These are phyloP conservation scores for Coniophora puteana DNA, from an alignment of 1,284 basidiomycete genomes.

Conservation along the genomic window DNA sequence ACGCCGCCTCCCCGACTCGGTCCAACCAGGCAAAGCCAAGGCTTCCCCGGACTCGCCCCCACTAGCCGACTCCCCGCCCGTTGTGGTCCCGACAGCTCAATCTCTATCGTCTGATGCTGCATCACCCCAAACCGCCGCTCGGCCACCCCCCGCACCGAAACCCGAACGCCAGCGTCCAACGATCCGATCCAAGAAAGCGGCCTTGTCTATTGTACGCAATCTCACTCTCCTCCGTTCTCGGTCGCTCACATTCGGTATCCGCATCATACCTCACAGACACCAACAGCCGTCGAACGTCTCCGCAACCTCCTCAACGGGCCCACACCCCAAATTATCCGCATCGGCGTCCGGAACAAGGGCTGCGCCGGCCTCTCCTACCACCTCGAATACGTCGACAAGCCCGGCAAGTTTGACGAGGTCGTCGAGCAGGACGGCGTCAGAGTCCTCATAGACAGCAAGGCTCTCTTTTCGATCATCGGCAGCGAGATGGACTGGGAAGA, in stretches of 20 bases:
- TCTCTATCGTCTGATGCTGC: constrained; percentile 54
- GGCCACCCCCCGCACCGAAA: constrained; percentile 65
- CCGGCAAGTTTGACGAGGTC: constrained; percentile 95
- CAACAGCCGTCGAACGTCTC: constrained; percentile 74
- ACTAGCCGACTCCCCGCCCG: constrained; percentile 46
- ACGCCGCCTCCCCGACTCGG: constrained; percentile 15
- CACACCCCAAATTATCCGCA: constrained; percentile 89
- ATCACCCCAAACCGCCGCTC: constrained; percentile 66
- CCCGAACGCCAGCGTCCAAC: constrained; percentile 60
- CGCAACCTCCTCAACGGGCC: constrained; percentile 70
- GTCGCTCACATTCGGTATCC: too few species aligned
- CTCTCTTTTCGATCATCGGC: constrained; percentile 97
- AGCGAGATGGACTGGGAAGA: constrained; percentile 99
- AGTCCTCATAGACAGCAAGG: constrained; percentile 96
- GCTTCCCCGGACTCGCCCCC: constrained; percentile 18
- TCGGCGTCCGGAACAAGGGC: constrained; percentile 97
- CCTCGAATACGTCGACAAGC: constrained; percentile 91
- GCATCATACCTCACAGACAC: constrained; percentile 57
- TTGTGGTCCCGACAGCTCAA: constrained; percentile 44
- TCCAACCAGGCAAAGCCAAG: constrained; percentile 17
- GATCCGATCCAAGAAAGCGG: constrained; percentile 77
- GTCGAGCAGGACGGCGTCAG: constrained; percentile 93
- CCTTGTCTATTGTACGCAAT: constrained; percentile 70
- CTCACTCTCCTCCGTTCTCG: too few species aligned
- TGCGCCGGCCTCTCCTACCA: constrained; percentile 98